Evolutionary conservation across 176 grass and related monocot species (phyloP), one percentile per base, ranked within the genome.

Genomic region (Lolium multiflorum): DNA sequence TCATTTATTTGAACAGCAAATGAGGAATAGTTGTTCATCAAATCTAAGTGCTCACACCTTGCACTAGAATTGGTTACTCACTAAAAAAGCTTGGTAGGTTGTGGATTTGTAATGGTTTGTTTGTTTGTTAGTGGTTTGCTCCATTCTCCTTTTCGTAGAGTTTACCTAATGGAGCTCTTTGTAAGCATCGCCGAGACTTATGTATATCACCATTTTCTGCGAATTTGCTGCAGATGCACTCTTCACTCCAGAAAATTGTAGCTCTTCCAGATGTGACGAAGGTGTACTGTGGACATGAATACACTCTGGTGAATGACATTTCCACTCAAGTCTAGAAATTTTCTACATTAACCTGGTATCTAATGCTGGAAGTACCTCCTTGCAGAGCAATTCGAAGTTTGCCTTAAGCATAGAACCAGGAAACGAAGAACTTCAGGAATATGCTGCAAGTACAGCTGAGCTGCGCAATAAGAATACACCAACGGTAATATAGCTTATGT

Each of bases 211-310:
- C 16, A 74, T 84, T 44, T 88, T 80, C 48, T 44, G 58, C 74
- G 57, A 51, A 71, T 76, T n/a, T 87, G 39, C 85, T 88, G 88
- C 88, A 99, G 97, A 99, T 99, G 94, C 43, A 84, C 80, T 79
- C 97, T 82, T 99, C 97, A 71, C 94, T 99, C 74, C 74, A 88
- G 65, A 94, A 96, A 88, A 90, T 96, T 73, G 87, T 86, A 62
- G 89, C 94, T 81, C 85, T 99, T 35, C 97, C 97, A 26, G 97
- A 99, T 22, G 90, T 83, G 62, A 99, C 97, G 10, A 92, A 92
- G 74, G 87, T 96, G 76, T 99, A 99, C 39, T 96, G 94, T 39
- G 97, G 97, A 74, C 97, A 99, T 82, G 97, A 99, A 76, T 99
- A 99, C 84, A 99, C 97, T 82, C 78, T 94, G 97, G 97, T 99